Percentiles rank a stretch among this genome's conserved stretches.
Evolutionary conservation across 305 asterid genomes (phyloP).

Genomic region (Andrographis paniculata): DNA sequence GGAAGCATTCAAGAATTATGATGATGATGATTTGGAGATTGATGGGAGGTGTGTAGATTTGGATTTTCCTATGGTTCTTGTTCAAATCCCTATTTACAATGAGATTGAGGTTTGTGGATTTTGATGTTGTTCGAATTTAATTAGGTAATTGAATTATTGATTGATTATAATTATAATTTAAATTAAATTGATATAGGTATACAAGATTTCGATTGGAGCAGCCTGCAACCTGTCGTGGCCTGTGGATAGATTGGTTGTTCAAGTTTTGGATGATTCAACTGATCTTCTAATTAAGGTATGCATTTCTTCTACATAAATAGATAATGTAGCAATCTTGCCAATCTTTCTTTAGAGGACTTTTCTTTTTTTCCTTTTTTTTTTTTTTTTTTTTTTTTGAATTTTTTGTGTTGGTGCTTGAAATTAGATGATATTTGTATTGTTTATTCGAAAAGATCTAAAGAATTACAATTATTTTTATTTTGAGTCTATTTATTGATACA

Average conservation of each 20-base stretch:
- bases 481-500: no score
- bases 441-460: no score
- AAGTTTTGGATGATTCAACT: slow-evolving; percentile 60
- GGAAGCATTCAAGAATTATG: slow-evolving; percentile 31
- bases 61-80: slow-evolving; percentile 46
- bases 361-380: no score
- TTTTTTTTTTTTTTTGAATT: no score
- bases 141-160: no score
- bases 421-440: no score
- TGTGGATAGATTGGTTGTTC: slow-evolving; percentile 40
- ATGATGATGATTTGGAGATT: slow-evolving; percentile 34
- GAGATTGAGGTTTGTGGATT: slow-evolving; percentile 41
- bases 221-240: slow-evolving; percentile 67
- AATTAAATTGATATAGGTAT: slow-evolving; percentile 25
- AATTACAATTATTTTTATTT: no score
- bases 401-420: no score
- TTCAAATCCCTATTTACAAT: slow-evolving; percentile 59
- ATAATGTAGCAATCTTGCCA: no score
- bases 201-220: slow-evolving; percentile 60
- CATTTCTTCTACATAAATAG: not conserved
- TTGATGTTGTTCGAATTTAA: no score
- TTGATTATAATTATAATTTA: not conserved
- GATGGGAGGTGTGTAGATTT: slow-evolving; percentile 14
- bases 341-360: no score
- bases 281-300: slow-evolving; percentile 40